phyloP scores from a whole-genome alignment of 345 rosid species.

The Dipteronia sinensis region DNA sequence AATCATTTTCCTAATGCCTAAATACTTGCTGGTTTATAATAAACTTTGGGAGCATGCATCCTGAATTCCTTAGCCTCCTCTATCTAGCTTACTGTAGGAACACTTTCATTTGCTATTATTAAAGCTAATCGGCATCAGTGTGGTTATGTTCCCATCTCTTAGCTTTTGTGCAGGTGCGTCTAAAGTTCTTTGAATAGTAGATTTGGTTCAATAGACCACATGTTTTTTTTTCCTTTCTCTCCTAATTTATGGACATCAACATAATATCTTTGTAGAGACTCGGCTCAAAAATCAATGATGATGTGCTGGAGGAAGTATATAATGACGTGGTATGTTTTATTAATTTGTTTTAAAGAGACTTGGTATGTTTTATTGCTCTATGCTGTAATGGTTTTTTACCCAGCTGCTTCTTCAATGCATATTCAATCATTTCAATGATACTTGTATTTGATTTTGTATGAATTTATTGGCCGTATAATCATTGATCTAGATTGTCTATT shows the following conservation, averaged over 20 bases:
- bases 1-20: background rate
- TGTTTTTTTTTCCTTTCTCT: too few species aligned
- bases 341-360: too few species aligned
- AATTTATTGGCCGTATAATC: background rate
- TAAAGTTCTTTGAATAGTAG: background rate
- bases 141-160: background rate
- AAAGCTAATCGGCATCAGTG: background rate
- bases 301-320: slow-evolving; percentile 66
- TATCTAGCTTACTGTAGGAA: background rate
- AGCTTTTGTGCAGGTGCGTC: background rate
- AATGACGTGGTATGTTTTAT: slow-evolving; percentile 62
- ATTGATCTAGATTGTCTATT: background rate
- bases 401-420: background rate
- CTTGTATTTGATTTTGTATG: background rate
- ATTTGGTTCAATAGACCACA: background rate
- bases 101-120: background rate
- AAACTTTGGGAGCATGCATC: background rate
- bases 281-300: slow-evolving; percentile 64
- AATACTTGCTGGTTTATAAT: background rate
- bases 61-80: background rate
- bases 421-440: background rate
- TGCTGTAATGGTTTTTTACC: background rate
- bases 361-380: slow-evolving; percentile 44
- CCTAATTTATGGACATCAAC: background rate
- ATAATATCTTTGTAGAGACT: slow-evolving; percentile 55